Evolutionary conservation across 2,329 filamentous ascomycete species (phyloP).

Genomic region (Dactylellina parvicollis): DNA sequence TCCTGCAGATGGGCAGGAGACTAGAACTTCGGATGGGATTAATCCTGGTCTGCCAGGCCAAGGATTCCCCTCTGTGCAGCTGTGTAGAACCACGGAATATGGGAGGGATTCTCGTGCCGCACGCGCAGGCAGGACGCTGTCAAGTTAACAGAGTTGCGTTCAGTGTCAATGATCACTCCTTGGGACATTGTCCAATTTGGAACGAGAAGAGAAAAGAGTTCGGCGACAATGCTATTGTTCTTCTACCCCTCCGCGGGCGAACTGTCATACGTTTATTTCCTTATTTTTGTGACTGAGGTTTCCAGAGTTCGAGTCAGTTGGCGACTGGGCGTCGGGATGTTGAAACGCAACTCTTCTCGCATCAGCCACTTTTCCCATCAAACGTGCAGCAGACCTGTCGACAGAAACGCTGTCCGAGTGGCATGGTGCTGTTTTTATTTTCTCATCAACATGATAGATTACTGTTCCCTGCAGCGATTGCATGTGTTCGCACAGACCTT

Average conservation of each 20-base stretch:
- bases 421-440: constrained; percentile 6
- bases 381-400: constrained; percentile 29
- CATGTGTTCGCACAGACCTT: constrained; percentile 34
- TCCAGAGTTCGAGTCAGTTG: constrained; percentile 21
- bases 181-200: too few relatives aligned
- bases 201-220: too few relatives aligned
- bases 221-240: too few relatives aligned
- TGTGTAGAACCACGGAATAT: constrained; percentile 44
- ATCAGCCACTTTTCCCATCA: constrained; percentile 42
- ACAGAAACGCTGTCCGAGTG: constrained; percentile 5
- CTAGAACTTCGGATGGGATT: constrained; percentile 39
- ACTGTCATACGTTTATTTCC: constrained; percentile 1
- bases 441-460: too few relatives aligned
- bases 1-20: constrained; percentile 17
- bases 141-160: constrained; percentile 1
- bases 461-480: background rate
- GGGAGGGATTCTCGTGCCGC: constrained; percentile 6
- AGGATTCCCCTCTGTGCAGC: too few relatives aligned
- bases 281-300: too few relatives aligned
- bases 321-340: constrained; percentile 14
- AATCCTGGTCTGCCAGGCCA: constrained; percentile 29
- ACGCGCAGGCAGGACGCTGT: background rate
- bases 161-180: background rate
- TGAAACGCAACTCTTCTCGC: constrained; percentile 18
- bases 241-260: too few relatives aligned